These are phyloP conservation scores for Cyclostephanos tholiformis DNA, from an alignment of 108 stramenopile species.

Conservation along the genomic window DNA sequence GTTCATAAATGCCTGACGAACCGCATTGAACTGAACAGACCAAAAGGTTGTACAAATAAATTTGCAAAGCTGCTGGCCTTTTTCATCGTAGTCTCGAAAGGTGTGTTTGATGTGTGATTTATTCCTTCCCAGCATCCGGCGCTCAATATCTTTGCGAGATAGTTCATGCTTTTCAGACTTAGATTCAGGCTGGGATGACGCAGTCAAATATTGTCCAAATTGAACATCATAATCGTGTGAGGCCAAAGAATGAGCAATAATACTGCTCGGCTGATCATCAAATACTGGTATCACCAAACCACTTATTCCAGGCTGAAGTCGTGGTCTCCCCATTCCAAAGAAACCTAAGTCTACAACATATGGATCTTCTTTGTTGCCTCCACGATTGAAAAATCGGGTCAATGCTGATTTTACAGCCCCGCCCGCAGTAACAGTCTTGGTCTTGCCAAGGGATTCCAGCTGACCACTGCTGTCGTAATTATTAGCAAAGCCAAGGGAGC, in stretches of 20 bases:
- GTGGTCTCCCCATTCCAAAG: constrained; percentile 86
- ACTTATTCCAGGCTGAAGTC: constrained; percentile 86
- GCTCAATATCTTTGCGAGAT: constrained; percentile 72
- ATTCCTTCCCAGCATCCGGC: constrained; percentile 79
- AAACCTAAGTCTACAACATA: constrained; percentile 89
- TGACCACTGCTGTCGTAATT: constrained; percentile 31
- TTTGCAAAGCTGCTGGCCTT: constrained; percentile 89
- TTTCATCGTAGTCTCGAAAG: constrained; percentile 90
- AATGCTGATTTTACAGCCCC: constrained; percentile 91
- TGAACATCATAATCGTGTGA: constrained; percentile 84
- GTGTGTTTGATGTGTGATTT: constrained; percentile 93
- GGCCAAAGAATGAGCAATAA: constrained; percentile 92
- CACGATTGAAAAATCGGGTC: constrained; percentile 86
- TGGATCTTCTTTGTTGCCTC: constrained; percentile 81
- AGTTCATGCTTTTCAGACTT: constrained; percentile 35
- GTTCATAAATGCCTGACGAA: constrained; percentile 86
- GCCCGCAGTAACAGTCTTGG: constrained; percentile 71
- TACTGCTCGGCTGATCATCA: constrained; percentile 91
- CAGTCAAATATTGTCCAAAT: constrained; percentile 60
- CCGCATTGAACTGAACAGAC: constrained; percentile 96
- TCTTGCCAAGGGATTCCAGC: constrained; percentile 42
- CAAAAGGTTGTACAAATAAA: constrained; percentile 95
- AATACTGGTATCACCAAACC: constrained; percentile 92
- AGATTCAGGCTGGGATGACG: constrained; percentile 31
- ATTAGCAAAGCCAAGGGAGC: constrained; percentile 21